These are phyloP conservation scores for Phytophthora brassicae DNA, from an alignment of 352 stramenopile genomes.

Conservation along the genomic window DNA sequence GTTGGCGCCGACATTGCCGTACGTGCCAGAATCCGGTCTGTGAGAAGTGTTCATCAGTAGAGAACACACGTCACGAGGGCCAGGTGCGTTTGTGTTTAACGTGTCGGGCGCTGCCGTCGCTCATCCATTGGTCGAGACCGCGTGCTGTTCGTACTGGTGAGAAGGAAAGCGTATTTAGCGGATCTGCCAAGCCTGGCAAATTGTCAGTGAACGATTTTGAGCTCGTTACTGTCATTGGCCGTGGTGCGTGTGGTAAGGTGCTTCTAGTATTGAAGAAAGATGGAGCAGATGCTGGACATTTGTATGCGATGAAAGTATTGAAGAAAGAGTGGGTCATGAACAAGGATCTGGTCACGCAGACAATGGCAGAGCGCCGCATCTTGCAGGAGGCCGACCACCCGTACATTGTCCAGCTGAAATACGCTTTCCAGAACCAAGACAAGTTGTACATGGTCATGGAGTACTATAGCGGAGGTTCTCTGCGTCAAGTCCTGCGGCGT, in stretches of 20 bases:
- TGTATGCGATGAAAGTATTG: constrained; percentile 80
- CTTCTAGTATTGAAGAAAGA: constrained; percentile 75
- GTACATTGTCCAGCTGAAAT: constrained; percentile 78
- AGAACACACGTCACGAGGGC: constrained; percentile 64
- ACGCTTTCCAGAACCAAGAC: constrained; percentile 79
- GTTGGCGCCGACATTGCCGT: constrained; percentile 68
- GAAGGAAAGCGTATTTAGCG: constrained; percentile 71
- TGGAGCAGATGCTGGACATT: constrained; percentile 48
- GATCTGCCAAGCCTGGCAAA: constrained; percentile 63
- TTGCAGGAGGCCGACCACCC: constrained; percentile 74
- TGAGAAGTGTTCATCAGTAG: constrained; percentile 69
- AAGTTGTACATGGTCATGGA: constrained; percentile 87
- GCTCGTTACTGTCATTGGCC: constrained; percentile 70
- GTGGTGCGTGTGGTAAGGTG: constrained; percentile 70
- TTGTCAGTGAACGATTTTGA: constrained; percentile 81
- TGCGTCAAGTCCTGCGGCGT: constrained; percentile 66
- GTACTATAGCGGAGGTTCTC: constrained; percentile 72
- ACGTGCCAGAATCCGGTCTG: constrained; percentile 70
- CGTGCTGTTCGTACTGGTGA: constrained; percentile 65
- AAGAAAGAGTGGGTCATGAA: constrained; percentile 86
- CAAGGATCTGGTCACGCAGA: constrained; percentile 76
- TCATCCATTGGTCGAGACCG: constrained; percentile 72
- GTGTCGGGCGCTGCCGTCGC: constrained; percentile 54
- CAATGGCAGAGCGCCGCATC: constrained; percentile 77
- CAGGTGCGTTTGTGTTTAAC: constrained; percentile 66